phyloP scores from a whole-genome alignment of 805 yeast genomes.

The Zygosaccharomyces bailii region DNA sequence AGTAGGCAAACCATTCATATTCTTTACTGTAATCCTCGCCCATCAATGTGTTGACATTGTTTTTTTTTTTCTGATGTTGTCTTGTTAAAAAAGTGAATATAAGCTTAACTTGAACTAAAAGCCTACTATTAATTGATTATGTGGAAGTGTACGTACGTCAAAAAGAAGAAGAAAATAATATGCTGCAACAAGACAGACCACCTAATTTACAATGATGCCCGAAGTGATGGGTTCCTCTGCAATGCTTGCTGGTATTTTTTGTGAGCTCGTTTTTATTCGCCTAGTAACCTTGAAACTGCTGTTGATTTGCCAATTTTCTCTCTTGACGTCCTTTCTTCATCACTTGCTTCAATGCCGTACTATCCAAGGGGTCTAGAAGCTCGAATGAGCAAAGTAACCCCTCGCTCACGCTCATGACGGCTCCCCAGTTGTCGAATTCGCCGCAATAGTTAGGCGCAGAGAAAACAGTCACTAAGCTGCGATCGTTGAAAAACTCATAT shows the following conservation, averaged over 20 bases:
- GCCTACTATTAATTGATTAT: neutral
- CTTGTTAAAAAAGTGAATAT: neutral
- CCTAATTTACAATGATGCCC: constrained; percentile 5
- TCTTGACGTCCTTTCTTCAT: constrained; percentile 93
- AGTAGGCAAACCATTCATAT: constrained; percentile 83
- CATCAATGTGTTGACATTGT: constrained; percentile 3
- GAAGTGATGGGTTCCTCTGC: neutral
- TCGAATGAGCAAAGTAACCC: constrained; percentile 92
- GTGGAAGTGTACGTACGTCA: neutral
- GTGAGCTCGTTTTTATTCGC: neutral
- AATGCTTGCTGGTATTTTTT: neutral
- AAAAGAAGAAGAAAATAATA: neutral
- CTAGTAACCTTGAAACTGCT: constrained; percentile 19
- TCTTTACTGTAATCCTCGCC: constrained; percentile 41
- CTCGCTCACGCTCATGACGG: constrained; percentile 94
- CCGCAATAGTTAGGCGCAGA: constrained; percentile 71
- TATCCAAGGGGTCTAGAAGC: constrained; percentile 87
- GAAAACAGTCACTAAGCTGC: constrained; percentile 73
- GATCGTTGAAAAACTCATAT: constrained; percentile 72
- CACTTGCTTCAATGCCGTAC: constrained; percentile 87
- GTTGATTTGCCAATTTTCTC: constrained; percentile 57
- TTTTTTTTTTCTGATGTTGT: neutral
- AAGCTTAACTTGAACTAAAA: neutral
- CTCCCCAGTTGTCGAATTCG: constrained; percentile 83
- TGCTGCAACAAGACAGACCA: constrained; percentile 1